Conservation (phyloP, 148 eudicot species). For the Beta vulgaris region DNA sequence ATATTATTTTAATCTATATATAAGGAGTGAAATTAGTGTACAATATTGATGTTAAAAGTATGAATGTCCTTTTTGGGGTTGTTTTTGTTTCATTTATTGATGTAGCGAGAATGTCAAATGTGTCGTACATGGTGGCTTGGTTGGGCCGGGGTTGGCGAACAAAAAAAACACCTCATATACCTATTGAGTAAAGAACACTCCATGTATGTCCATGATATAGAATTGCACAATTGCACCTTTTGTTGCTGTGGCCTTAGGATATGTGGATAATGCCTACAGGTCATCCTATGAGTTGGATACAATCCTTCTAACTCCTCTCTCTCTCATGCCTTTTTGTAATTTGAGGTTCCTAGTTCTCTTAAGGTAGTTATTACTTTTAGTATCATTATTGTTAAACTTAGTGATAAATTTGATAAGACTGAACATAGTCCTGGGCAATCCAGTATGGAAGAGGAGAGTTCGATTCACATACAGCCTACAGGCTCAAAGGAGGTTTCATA, state of each 20-base stretch:
- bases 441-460: too few species aligned
- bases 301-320: neutral
- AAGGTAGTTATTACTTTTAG: too few species aligned
- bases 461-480: too few species aligned
- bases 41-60: slow-evolving; percentile 1
- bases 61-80: slow-evolving; percentile 5
- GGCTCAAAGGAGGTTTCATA: too few species aligned
- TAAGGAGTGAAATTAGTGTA: neutral
- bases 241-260: neutral
- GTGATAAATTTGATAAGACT: too few species aligned
- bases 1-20: too few species aligned
- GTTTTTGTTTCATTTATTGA: slow-evolving; percentile 6
- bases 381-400: too few species aligned
- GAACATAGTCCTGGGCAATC: too few species aligned
- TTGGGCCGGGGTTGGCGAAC: slow-evolving; percentile 10
- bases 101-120: slow-evolving; percentile 14
- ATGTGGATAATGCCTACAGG: slow-evolving; percentile 23
- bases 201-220: slow-evolving; percentile 18
- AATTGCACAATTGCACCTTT: neutral
- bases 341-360: too few species aligned
- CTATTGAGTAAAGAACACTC: slow-evolving; percentile 17
- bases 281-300: slow-evolving; percentile 12
- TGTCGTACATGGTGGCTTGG: neutral
- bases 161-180: slow-evolving; percentile 21
- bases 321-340: neutral